Evolutionary conservation across 2,329 filamentous ascomycete genomes (phyloP), one percentile per base, ranked within the genome.

Genomic region (Stagonosporopsis rhizophila): DNA sequence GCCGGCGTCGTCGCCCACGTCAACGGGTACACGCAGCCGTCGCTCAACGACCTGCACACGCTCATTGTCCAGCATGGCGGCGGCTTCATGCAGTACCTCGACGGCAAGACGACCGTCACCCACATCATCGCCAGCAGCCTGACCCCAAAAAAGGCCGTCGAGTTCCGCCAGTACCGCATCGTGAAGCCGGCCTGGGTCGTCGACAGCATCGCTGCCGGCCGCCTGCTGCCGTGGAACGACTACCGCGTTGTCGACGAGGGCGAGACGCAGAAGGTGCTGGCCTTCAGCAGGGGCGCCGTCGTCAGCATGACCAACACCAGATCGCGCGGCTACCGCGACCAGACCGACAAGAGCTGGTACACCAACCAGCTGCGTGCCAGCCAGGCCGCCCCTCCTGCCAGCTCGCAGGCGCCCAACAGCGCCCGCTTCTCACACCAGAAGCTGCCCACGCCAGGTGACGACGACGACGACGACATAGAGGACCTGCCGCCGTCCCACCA

Each of bases 101-200:
- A 97, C 75, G 90, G 88, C 34, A 99, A 99, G 79, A 98, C 94
- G 0, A 89, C 90, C 73, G 94, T 92, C 0, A 99, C 96, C 0
- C 94, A 99, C 73, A 96, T 99, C 64, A 92, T 99, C 66, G 93
- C 94, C 3, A 94, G 92, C 48, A 89, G 86, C 49, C 80, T 99
- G 20, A 95, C 95, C 0, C 93, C 92, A 0, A 98, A 97, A 79
- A 99, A 99, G 76, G 87, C 87, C 25, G 86, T 94, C 50, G 95
- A 99, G 62, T 97, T 96, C 70, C 85, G 82, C 50, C 87, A 86
- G 62, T 97, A 98, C 75, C 87, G 94, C 41, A 91, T 99, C 34
- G 95, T 97, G 46, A 96, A 95, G 75, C 95, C 95, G 0, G 88
- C 91, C 19, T 99, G 95, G 95, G 85, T 99, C 3, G 88, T 92